Evolutionary conservation across 2,329 filamentous ascomycete species (phyloP), one percentile per base, ranked within the genome.

Genomic region (Trichoderma endophyticum): DNA sequence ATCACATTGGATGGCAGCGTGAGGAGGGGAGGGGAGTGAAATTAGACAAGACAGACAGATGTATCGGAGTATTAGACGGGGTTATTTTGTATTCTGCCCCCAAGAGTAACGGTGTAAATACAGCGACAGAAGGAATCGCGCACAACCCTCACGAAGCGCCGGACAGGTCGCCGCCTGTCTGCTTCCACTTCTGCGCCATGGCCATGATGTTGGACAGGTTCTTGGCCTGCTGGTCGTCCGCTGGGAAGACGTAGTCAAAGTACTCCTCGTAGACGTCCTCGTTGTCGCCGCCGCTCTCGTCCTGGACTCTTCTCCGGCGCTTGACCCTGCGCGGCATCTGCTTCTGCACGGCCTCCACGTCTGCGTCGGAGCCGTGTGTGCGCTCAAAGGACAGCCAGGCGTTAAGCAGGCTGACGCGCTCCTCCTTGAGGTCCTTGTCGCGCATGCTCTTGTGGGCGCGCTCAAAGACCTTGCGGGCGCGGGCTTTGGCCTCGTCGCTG

Each of bases 231-330:
- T 93, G 90, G 81, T 98, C 95, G 84, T 98, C 96, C 5, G 93
- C 94, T 1, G 96, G 96, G 89, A 99, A 99, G 39, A 99, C 89
- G 78, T 97, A 98, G 81, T 98, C 96, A 83, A 96, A 89, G 82
- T 97, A 98, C 84, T 99, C 96, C 86, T 99, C 80, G 84, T 94
- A 98, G 48, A 90, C 91, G 80, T 73, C 72, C 51, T 63, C 72
- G 54, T 32, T 21, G 18, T 30, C 51, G 54, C 43, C 56, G 62
- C 56, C 68, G 57, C 43, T 54, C 14, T 70, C 71, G 82, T 98
- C 95, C 80, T 97, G 95, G 81, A 97, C 83, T 87, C 91, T 94
- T 81, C 96, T 91, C 78, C 94, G 88, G 87, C 96, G 95, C 90
- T 97, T 98, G 79, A 93, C 93, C 83, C 91, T 91, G 75, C 95